phyloP scores from a whole-genome alignment of 1,284 basidiomycete species.

The Ceratobasidium sp. region DNA sequence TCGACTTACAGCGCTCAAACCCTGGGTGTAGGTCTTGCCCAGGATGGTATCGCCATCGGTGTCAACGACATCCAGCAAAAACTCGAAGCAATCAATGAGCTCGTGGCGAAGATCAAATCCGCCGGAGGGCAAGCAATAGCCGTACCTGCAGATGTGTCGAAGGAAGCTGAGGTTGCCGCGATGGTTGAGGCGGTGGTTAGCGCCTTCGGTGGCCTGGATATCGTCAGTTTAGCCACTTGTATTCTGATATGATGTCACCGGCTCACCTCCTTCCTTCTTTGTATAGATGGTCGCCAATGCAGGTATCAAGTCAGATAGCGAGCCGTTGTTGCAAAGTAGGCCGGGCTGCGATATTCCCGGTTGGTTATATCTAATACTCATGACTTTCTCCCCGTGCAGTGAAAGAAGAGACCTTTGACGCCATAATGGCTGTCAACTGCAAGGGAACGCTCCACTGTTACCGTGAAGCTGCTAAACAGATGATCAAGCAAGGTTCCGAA shows the following conservation, averaged over 20 bases:
- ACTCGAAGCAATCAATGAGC: conserved; percentile 54
- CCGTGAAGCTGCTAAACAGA: conserved; percentile 57
- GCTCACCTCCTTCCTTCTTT: background rate
- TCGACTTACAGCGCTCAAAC: background rate
- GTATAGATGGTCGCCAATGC: conserved; percentile 51
- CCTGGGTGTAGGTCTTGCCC: conserved; percentile 54
- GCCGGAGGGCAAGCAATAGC: conserved; percentile 53
- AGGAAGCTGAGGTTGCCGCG: conserved; percentile 50
- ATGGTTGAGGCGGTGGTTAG: conserved; percentile 46
- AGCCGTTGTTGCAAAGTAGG: background rate
- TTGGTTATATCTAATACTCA: background rate
- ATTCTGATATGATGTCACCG: background rate
- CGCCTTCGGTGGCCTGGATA: conserved; percentile 53
- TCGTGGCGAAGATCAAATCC: conserved; percentile 56
- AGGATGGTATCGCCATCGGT: conserved; percentile 59
- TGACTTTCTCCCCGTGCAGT: background rate
- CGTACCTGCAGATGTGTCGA: conserved; percentile 49
- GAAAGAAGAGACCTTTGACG: conserved; percentile 1
- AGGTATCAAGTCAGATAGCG: conserved; percentile 49
- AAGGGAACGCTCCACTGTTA: conserved; percentile 59
- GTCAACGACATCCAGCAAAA: conserved; percentile 58
- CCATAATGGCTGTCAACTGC: conserved; percentile 55
- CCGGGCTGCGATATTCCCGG: too few species aligned
- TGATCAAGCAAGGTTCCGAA: conserved; percentile 55
- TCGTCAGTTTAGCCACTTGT: conserved; percentile 46